Conservation (phyloP, 345 rosid genomes). For the Cardiospermum halicacabum region DNA sequence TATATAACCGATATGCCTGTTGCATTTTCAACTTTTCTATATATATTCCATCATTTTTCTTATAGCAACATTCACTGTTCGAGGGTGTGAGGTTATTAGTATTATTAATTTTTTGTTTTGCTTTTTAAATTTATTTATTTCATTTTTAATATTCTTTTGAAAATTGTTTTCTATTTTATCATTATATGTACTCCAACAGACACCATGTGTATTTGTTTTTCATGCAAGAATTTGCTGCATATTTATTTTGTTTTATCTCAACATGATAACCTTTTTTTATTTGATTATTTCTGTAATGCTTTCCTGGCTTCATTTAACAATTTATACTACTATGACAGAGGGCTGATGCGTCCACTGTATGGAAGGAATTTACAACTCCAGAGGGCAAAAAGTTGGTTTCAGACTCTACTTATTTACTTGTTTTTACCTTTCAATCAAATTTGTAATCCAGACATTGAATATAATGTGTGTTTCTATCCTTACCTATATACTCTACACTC, state of each 20-base stretch:
- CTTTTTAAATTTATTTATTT: too few species aligned
- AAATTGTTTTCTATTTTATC: background rate
- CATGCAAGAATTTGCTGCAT: background rate
- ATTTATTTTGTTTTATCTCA: background rate
- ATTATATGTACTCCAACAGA: too few species aligned
- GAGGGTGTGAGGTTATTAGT: background rate
- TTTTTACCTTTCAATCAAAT: background rate
- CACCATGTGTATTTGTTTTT: background rate
- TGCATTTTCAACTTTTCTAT: background rate
- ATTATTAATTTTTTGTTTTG: too few species aligned
- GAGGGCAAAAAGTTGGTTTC: slow-evolving; percentile 79
- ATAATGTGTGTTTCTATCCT: background rate
- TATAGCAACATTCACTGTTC: background rate
- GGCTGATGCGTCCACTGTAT: slow-evolving; percentile 98
- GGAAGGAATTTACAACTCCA: slow-evolving; percentile 93
- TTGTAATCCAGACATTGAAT: background rate
- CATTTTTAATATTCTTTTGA: too few species aligned
- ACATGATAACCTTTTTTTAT: background rate
- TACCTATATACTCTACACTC: background rate
- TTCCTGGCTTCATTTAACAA: slow-evolving; percentile 10
- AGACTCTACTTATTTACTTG: background rate
- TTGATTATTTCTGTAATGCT: background rate
- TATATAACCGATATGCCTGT: background rate
- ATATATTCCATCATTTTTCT: background rate
- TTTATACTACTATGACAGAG: slow-evolving; percentile 46